These are phyloP conservation scores for Sinapis alba DNA, from an alignment of 441 rosid genomes.

Conservation along the genomic window DNA sequence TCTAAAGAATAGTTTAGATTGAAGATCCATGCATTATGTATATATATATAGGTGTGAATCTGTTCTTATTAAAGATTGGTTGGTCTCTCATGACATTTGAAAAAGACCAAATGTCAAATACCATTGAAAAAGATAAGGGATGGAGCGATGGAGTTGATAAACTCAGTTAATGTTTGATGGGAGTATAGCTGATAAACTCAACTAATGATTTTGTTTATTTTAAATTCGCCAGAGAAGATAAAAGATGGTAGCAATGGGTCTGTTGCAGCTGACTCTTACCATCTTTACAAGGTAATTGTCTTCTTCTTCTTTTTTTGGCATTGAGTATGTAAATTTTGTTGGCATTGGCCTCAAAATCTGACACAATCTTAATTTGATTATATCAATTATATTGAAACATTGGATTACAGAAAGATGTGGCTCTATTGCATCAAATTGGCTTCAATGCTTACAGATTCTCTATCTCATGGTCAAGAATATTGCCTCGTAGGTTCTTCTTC, in stretches of 20 bases:
- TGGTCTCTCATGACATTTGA: background rate
- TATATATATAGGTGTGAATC: too few relatives aligned
- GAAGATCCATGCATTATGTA: constrained; percentile 1
- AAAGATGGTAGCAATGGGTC: constrained; percentile 52
- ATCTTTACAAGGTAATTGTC: constrained; percentile 50
- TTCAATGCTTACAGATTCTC: constrained; percentile 68
- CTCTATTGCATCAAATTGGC: constrained; percentile 54
- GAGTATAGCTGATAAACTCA: background rate
- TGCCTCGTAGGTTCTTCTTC: too few relatives aligned
- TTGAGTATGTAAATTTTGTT: background rate
- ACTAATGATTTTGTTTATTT: background rate
- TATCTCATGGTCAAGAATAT: constrained; percentile 74
- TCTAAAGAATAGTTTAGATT: background rate
- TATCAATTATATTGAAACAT: too few relatives aligned
- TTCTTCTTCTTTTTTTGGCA: background rate
- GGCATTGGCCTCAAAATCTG: background rate
- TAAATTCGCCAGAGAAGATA: constrained; percentile 38
- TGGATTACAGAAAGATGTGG: constrained; percentile 65
- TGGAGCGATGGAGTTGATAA: too few relatives aligned
- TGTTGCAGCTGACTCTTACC: constrained; percentile 49
- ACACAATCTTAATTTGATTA: background rate
- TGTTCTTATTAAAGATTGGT: too few relatives aligned
- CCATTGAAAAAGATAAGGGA: too few relatives aligned
- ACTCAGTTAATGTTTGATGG: too few relatives aligned
- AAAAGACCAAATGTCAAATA: too few relatives aligned